phyloP scores from a whole-genome alignment of 345 rosid genomes.

The Aquilaria yunnanensis region DNA sequence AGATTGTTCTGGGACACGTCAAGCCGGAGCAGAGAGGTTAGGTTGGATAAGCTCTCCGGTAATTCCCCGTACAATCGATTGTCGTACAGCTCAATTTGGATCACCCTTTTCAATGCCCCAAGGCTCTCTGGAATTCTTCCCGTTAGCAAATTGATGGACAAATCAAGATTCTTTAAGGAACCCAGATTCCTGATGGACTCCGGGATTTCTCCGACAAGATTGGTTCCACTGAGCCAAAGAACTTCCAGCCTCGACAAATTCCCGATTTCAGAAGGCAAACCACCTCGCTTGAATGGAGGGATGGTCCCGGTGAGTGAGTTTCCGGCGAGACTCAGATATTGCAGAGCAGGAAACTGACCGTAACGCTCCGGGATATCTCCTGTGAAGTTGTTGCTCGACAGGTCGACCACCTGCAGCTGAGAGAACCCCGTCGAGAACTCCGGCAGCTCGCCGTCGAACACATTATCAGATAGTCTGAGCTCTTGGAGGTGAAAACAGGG shows the following conservation, averaged over 20 bases:
- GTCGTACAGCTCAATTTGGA: constrained; percentile 39
- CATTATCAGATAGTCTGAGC: constrained; percentile 28
- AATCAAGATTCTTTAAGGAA: constrained; percentile 38
- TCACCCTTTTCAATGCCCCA: constrained; percentile 27
- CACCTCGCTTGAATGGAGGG: constrained; percentile 36
- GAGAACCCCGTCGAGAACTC: constrained; percentile 33
- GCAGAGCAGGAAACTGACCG: constrained; percentile 32
- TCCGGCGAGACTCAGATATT: constrained; percentile 19
- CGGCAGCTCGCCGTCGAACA: constrained; percentile 53
- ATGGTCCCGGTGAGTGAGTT: constrained; percentile 41
- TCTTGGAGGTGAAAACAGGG: constrained; percentile 42
- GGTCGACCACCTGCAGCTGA: constrained; percentile 30
- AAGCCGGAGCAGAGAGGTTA: constrained; percentile 29
- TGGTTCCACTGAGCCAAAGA: constrained; percentile 21
- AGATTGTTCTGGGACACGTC: constrained; percentile 68
- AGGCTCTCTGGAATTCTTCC: constrained; percentile 47
- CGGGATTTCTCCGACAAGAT: constrained; percentile 53
- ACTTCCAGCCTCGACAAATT: constrained; percentile 41
- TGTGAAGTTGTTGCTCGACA: constrained; percentile 37
- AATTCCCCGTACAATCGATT: constrained; percentile 44
- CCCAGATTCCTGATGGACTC: constrained; percentile 38
- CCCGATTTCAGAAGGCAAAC: constrained; percentile 43
- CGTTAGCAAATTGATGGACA: constrained; percentile 33
- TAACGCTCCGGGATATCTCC: constrained; percentile 52
- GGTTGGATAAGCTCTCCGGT: constrained; percentile 46